A percentile compares a stretch with the other conserved stretches of the same genome.
These are phyloP conservation scores for Calonectria crousiana DNA, from an alignment of 2,329 filamentous ascomycete genomes.

Conservation along the genomic window DNA sequence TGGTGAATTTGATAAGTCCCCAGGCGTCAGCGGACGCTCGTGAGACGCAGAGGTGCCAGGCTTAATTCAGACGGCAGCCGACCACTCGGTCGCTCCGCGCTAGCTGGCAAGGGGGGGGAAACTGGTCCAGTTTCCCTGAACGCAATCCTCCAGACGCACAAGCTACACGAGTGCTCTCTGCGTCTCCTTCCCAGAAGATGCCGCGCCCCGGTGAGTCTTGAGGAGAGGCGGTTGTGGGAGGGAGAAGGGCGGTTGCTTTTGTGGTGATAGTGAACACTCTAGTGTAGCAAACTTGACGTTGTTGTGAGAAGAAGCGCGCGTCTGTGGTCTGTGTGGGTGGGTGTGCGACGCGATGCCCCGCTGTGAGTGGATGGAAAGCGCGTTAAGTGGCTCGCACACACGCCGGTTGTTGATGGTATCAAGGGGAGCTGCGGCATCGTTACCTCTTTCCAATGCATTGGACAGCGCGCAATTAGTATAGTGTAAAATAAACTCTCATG, in stretches of 20 bases:
- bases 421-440: background rate
- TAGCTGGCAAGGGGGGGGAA: conserved; percentile 20
- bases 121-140: background rate
- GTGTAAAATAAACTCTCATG: background rate
- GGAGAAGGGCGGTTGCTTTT: background rate
- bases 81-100: conserved; percentile 35
- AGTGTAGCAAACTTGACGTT: conserved; percentile 13
- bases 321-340: conserved; percentile 30
- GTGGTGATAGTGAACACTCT: conserved; percentile 8
- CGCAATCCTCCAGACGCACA: background rate
- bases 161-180: conserved; percentile 5
- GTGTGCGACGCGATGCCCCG: conserved; percentile 44
- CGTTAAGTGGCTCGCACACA: conserved; percentile 43
- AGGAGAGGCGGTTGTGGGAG: background rate
- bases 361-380: conserved; percentile 40
- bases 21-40: background rate
- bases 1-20: background rate
- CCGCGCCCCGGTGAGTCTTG: background rate
- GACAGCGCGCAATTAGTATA: background rate
- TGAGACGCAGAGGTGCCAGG: background rate
- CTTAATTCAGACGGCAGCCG: background rate
- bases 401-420: background rate
- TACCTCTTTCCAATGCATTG: background rate
- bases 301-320: conserved; percentile 37
- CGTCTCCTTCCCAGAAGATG: background rate